Conservation (phyloP, 495 filamentous ascomycete genomes). For the Aspergillus wentii region DNA sequence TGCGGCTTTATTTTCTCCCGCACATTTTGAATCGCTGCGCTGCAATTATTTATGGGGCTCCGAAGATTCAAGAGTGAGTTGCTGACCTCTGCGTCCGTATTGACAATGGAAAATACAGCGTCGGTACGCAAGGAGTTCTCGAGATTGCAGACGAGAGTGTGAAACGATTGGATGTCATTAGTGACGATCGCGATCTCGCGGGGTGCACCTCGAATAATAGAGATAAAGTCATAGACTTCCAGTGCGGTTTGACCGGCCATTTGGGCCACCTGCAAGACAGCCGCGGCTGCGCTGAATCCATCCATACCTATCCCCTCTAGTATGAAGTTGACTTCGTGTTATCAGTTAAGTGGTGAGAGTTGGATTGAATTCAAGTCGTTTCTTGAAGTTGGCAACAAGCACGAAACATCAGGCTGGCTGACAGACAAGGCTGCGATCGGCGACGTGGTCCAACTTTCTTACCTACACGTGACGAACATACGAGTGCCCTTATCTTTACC, state of each 20-base stretch:
- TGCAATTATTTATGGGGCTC: not conserved
- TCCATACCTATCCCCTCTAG: no score
- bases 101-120: not conserved
- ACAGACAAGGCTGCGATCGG: no score
- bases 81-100: not conserved
- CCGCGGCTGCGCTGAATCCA: no score
- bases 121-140: not conserved
- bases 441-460: no score
- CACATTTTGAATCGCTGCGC: not conserved
- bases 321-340: no score
- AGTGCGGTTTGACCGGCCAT: not conserved
- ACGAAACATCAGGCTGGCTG: no score
- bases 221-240: not conserved
- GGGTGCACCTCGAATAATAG: not conserved
- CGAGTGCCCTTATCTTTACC: no score
- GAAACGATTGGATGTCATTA: slow-evolving; percentile 1
- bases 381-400: no score
- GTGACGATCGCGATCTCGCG: not conserved
- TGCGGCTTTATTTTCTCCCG: not conserved
- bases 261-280: not conserved
- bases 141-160: slow-evolving; percentile 3
- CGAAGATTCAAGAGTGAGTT: not conserved
- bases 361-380: no score
- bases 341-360: no score
- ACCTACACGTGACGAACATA: no score